Conservation (phyloP, 2,329 filamentous ascomycete genomes). For the Paecilomyces fulvus region DNA sequence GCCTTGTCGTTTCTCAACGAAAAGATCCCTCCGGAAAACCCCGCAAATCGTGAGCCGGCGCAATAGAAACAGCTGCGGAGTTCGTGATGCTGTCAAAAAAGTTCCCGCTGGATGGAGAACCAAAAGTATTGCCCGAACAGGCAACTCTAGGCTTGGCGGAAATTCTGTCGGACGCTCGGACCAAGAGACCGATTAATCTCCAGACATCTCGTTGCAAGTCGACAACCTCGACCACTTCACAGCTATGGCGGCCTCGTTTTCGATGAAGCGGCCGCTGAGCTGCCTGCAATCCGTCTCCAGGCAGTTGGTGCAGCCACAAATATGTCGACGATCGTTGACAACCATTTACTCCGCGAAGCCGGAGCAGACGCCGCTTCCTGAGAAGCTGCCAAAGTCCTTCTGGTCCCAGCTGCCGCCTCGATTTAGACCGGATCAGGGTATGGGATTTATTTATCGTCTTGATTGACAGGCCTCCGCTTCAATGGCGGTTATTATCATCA, state of each 20-base stretch:
- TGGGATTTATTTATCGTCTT: not conserved
- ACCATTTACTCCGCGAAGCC: slow-evolving; percentile 39
- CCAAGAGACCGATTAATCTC: slow-evolving; percentile 19
- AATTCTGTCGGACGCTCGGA: slow-evolving; percentile 26
- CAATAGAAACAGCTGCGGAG: not conserved
- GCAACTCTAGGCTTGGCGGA: slow-evolving; percentile 24
- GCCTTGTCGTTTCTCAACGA: not conserved
- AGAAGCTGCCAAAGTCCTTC: slow-evolving; percentile 34
- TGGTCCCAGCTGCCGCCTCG: slow-evolving; percentile 34
- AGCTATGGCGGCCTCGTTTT: slow-evolving; percentile 54
- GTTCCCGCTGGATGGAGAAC: slow-evolving; percentile 11
- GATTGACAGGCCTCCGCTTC: not conserved
- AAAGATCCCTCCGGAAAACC: not conserved
- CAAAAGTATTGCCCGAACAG: slow-evolving; percentile 11
- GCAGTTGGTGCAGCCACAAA: slow-evolving; percentile 46
- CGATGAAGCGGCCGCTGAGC: slow-evolving; percentile 57
- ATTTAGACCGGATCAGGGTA: slow-evolving; percentile 31
- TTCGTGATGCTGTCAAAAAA: slow-evolving; percentile 17
- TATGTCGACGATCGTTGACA: slow-evolving; percentile 41
- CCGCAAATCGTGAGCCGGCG: not conserved
- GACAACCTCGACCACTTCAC: slow-evolving; percentile 11
- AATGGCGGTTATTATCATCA: not conserved
- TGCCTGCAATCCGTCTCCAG: slow-evolving; percentile 57
- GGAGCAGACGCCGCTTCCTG: slow-evolving; percentile 31
- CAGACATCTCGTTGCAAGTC: not conserved